A percentile compares a stretch with the other conserved stretches of the same genome.
Evolutionary conservation across 305 asterid genomes (phyloP).

Genomic region (Solanum hybrid): DNA sequence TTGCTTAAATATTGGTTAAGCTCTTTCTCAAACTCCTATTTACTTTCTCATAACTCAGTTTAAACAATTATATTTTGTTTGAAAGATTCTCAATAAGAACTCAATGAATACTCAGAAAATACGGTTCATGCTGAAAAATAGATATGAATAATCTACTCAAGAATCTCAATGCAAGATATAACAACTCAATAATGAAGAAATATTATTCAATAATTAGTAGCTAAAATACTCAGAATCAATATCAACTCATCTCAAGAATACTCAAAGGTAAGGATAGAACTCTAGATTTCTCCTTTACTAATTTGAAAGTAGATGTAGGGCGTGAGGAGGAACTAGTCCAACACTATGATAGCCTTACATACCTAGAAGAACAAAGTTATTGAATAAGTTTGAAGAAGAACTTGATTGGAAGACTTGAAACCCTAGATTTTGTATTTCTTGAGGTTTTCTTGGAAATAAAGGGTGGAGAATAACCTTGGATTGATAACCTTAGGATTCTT

Average conservation of each 20-base stretch:
- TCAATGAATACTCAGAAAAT: neutral
- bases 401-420: neutral
- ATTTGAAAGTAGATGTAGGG: neutral
- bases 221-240: neutral
- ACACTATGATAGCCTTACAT: neutral
- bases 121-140: neutral
- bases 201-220: neutral
- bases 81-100: neutral
- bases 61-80: no score
- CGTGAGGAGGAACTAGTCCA: neutral
- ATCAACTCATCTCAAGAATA: neutral
- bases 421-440: neutral
- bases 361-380: neutral
- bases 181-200: neutral
- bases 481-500: no score
- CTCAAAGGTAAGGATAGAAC: neutral
- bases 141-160: neutral
- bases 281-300: neutral
- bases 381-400: neutral
- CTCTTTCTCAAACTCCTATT: neutral
- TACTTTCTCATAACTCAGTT: neutral
- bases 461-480: neutral
- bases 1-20: neutral
- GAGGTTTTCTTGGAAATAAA: neutral
- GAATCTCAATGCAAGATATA: neutral